Base-by-base conservation (phyloP, 305 asterid genomes). In the Rubia peregrina region DNA sequence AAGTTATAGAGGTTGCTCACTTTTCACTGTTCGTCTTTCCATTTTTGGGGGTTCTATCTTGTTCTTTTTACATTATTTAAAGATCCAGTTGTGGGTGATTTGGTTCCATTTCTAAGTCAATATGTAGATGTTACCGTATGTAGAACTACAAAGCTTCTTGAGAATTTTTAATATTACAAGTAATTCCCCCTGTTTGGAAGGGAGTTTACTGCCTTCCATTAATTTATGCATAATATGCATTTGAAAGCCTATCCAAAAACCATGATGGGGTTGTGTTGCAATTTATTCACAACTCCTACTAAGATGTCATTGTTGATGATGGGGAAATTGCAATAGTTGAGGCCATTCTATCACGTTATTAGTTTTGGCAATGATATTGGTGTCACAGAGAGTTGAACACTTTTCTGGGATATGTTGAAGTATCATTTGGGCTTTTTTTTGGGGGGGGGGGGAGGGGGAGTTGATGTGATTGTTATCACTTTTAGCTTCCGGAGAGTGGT, bases 1-100 rank as follows among this genome's bases (percentile, higher is more conserved):
- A 94, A 80, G 73, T 94, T 80, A 79, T 94, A 76, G 85, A 83
- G 97, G 99, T 94, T 83, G 72, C 76, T 68, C 69, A 72, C 71
- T 80, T 71, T 74, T 56, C 59, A 17, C 63, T 40, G 43, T 65
- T 69, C 74, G 69, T 71, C 59, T 65, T 44, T 44, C 12, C 43
- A 49, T 19, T 17, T 49, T 72, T 19, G 7, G 59, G 59, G 22
- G 9, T 65, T 53, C 9, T 6, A 16, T 49, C 55, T 53, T 60
- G 63, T 24, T 21, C 63, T 5, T 9, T 9, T 36, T 48, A 43
- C 4, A 10, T 56, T 55, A 4, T 19, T 24, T 33, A 41, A 16
- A 38, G 66, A 38, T 33, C 53, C 22, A n/a, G 26, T 21, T 38
- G 64, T 33, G 63, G 57, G 55, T 57, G 0, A 12, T 36, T 9